Evolutionary conservation across 345 rosid species (phyloP).

Genomic region (Eucalyptus marginata): DNA sequence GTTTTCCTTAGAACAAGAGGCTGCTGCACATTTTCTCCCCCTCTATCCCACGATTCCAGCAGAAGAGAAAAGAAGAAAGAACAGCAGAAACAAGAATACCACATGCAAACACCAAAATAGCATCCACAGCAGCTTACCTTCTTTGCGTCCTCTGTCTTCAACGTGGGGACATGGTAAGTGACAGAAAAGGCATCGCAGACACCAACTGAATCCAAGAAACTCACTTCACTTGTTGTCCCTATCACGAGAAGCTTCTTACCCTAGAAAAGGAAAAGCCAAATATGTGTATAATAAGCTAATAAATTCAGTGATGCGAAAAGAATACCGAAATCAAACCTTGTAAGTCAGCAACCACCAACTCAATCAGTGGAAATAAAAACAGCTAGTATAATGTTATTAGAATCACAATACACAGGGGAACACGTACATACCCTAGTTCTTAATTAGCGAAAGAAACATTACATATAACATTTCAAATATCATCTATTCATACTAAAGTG

Average conservation of each 20-base stretch:
- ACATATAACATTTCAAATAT: background rate
- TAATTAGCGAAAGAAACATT: background rate
- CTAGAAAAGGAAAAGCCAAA: constrained; percentile 13
- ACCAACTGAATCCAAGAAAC: constrained; percentile 73
- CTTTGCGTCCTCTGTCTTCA: constrained; percentile 72
- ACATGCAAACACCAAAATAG: background rate
- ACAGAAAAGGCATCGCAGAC: constrained; percentile 68
- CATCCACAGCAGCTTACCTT: constrained; percentile 31
- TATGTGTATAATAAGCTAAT: background rate
- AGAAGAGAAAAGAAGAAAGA: background rate
- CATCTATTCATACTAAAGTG: background rate
- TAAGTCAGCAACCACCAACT: background rate
- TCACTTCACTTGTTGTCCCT: constrained; percentile 87
- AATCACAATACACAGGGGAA: background rate
- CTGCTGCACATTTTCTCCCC: background rate
- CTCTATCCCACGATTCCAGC: background rate
- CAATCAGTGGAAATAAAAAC: background rate
- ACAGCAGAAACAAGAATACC: background rate
- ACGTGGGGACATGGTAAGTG: constrained; percentile 57
- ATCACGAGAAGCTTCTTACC: constrained; percentile 87
- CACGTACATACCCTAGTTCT: background rate
- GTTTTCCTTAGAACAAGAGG: background rate
- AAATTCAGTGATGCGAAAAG: background rate
- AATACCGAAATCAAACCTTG: background rate
- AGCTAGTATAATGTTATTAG: background rate